These are phyloP conservation scores for Limnanthes douglasii DNA, from an alignment of 345 rosid genomes.

Conservation along the genomic window DNA sequence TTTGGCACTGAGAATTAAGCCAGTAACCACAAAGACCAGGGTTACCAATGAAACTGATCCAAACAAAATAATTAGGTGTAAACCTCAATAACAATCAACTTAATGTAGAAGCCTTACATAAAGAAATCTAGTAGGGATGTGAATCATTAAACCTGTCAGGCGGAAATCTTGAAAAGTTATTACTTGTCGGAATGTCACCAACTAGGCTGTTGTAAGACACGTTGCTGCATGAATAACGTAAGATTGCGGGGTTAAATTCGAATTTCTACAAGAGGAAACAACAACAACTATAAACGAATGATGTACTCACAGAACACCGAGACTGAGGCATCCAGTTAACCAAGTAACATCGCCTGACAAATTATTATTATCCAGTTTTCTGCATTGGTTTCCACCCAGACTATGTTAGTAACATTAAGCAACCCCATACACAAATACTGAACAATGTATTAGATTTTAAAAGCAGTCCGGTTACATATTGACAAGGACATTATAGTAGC, in stretches of 20 bases:
- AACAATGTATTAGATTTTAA: too few species aligned
- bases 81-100: not conserved
- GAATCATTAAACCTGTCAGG: constrained; percentile 37
- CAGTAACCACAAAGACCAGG: constrained; percentile 70
- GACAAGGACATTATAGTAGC: too few species aligned
- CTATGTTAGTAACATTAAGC: not conserved
- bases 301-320: constrained; percentile 42
- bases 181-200: constrained; percentile 61
- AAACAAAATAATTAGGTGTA: not conserved
- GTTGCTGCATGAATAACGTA: constrained; percentile 30
- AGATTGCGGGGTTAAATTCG: not conserved
- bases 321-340: constrained; percentile 59
- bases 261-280: not conserved
- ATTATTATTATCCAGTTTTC: constrained; percentile 71
- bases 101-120: not conserved
- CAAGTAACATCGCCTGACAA: constrained; percentile 65
- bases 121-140: not conserved
- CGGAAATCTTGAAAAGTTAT: constrained; percentile 68
- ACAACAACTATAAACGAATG: constrained; percentile 1
- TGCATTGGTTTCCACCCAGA: constrained; percentile 13
- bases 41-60: constrained; percentile 68
- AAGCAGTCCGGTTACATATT: not conserved
- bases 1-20: constrained; percentile 50
- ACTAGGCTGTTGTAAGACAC: constrained; percentile 70
- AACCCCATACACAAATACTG: not conserved